Evolutionary conservation across 768 basidiomycete genomes (phyloP), one percentile per base, ranked within the genome.

Genomic region (Mycena albidolilacea): DNA sequence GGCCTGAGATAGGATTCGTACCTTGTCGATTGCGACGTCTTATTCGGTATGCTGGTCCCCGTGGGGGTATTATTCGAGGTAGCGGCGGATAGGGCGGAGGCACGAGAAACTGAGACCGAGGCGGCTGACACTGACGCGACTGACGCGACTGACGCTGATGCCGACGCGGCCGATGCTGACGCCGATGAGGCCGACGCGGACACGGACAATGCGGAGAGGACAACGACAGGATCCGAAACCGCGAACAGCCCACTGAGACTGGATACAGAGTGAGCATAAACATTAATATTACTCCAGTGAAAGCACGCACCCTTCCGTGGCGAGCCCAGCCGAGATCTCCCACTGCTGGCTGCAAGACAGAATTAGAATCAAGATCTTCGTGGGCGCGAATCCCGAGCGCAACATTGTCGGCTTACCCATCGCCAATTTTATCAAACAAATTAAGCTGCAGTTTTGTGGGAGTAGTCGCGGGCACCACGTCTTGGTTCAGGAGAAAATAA

Each of bases 331-430:
- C 35, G 57, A 12, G 8, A 67, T 43, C n/a, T 1, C 57, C 44
- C 44, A 67, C 17, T 60, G 67, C 12, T 67, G 19, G n/a, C 67
- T 67, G 38, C 21, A 15, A 21, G 8, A 44, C 14, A 15, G n/a
- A 39, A 12, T 48, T 12, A 46, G 8, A 9, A 23, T 14, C 21
- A 9, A 11, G 30, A 38, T 57, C 30, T 30, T 30, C 3, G 37
- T 38, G 5, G 17, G 5, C 10, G 37, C 21, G 43, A 21, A 54
- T 23, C 14, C 30, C 30, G 35, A 38, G 39, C 41, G 7, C 10
- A 21, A 5, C 38, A 21, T n/a, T 37, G 6, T 15, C 23, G 2
- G 39, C 65, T 1, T 23, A 66, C 65, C 65, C 65, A 21, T 57
- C 55, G 8, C 55, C 65, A 30, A 7, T n/a, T 9, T 58, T 7